A percentile compares a stretch with the other conserved stretches of the same genome.
These are phyloP conservation scores for Epicoccum sorghinum DNA, from an alignment of 2,329 filamentous ascomycete species.

Conservation along the genomic window DNA sequence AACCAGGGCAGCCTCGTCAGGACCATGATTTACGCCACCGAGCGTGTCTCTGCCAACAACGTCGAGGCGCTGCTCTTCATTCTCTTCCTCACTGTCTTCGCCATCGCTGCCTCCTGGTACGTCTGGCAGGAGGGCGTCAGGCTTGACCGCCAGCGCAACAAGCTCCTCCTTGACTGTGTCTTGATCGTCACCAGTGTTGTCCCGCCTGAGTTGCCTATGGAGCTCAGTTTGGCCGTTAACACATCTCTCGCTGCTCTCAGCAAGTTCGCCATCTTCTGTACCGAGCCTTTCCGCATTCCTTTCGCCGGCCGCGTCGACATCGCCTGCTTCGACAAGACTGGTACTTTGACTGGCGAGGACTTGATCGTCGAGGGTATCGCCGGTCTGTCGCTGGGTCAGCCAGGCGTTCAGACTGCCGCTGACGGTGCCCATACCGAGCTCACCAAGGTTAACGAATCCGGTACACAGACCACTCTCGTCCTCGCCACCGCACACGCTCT, in stretches of 20 bases:
- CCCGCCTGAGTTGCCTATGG: conserved; percentile 98
- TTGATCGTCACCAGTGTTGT: conserved; percentile 98
- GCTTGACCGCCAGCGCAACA: conserved; percentile 94
- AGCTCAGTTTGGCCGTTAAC: conserved; percentile 95
- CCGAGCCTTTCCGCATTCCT: conserved; percentile 97
- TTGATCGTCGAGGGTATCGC: conserved; percentile 96
- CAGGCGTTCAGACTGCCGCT: conserved; percentile 69
- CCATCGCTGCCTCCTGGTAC: conserved; percentile 97
- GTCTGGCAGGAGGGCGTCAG: conserved; percentile 97
- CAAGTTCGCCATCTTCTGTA: conserved; percentile 97
- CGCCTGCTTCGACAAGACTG: conserved; percentile 98
- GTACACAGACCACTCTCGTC: conserved; percentile 86
- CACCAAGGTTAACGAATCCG: conserved; percentile 71
- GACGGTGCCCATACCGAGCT: conserved; percentile 86
- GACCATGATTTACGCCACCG: conserved; percentile 99
- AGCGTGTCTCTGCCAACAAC: conserved; percentile 98
- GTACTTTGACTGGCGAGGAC: conserved; percentile 94
- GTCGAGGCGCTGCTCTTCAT: conserved; percentile 97
- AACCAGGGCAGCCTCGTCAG: conserved; percentile 96
- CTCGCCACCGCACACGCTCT: conserved; percentile 93
- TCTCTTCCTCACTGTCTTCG: conserved; percentile 93
- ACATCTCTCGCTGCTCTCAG: conserved; percentile 93
- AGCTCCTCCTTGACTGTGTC: conserved; percentile 94
- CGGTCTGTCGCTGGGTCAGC: conserved; percentile 76
- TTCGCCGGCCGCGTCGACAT: conserved; percentile 94